Conservation (phyloP, 2,329 filamentous ascomycete genomes). For the Aspergillus glaucus region DNA sequence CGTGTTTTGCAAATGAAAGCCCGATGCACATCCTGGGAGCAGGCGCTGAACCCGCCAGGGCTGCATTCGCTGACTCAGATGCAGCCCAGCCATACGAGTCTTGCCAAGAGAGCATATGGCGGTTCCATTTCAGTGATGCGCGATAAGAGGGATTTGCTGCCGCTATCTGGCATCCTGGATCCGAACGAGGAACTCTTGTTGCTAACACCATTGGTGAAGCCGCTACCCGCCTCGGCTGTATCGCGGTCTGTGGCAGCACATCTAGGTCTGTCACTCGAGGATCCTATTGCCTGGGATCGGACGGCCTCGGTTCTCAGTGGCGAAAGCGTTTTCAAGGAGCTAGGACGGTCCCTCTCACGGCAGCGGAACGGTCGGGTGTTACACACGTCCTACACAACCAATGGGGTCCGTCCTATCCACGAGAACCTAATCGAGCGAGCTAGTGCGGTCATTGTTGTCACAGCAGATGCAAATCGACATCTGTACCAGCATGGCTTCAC, state of each 20-base stretch:
- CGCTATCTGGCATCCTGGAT: conserved; percentile 73
- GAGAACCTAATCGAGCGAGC: conserved; percentile 87
- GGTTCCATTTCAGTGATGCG: conserved; percentile 87
- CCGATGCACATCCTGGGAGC: conserved; percentile 82
- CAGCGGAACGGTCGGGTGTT: conserved; percentile 79
- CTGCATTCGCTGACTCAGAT: conserved; percentile 69
- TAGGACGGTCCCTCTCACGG: conserved; percentile 80
- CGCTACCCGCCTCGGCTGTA: conserved; percentile 79
- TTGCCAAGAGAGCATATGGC: conserved; percentile 84
- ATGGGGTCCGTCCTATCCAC: conserved; percentile 84
- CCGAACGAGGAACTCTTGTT: conserved; percentile 83
- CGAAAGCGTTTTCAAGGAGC: conserved; percentile 83
- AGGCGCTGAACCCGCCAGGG: conserved; percentile 81
- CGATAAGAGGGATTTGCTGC: conserved; percentile 78
- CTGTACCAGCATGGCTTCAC: conserved; percentile 91
- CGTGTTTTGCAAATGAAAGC: conserved; percentile 76
- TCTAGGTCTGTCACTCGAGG: conserved; percentile 39
- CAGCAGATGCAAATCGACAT: conserved; percentile 89
- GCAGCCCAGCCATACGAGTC: conserved; percentile 70
- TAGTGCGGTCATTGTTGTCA: conserved; percentile 81
- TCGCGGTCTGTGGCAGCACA: conserved; percentile 60
- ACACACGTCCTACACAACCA: conserved; percentile 92
- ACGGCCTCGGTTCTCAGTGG: conserved; percentile 73
- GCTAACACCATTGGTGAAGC: conserved; percentile 83
- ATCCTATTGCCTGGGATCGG: conserved; percentile 51